Conservation (phyloP, 371 early-diverging fungal genomes). For the Smittium mucronatum region DNA sequence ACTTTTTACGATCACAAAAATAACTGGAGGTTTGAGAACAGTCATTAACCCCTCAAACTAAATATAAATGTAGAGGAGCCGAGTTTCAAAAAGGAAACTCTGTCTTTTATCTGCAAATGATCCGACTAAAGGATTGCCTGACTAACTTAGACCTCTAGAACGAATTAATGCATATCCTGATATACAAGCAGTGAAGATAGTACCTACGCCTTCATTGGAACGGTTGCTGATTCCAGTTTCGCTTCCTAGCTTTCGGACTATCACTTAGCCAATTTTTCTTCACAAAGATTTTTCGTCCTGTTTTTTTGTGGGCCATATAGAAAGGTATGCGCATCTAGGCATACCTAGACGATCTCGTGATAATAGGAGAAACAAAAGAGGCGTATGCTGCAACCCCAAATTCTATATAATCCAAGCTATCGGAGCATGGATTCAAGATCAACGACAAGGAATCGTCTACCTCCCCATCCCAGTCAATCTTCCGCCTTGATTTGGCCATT, state of each 20-base stretch:
- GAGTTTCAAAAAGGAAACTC: not conserved
- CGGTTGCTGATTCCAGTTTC: not conserved
- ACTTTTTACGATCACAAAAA: not conserved
- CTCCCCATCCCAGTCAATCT: not conserved
- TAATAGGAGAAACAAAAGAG: constrained; percentile 2
- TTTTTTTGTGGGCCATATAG: not conserved
- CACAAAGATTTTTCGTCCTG: not conserved
- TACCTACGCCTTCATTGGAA: not conserved
- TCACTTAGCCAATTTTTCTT: not conserved
- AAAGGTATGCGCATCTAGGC: not conserved
- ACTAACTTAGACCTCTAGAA: not conserved
- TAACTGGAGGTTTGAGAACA: not conserved
- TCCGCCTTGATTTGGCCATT: not conserved
- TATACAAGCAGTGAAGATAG: not conserved
- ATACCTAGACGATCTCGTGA: not conserved
- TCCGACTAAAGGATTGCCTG: not conserved
- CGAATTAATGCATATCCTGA: not conserved
- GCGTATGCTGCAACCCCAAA: not conserved
- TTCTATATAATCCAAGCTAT: not conserved
- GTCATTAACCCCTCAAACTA: not conserved
- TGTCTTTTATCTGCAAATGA: not conserved
- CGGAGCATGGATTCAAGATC: not conserved
- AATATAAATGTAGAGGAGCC: not conserved
- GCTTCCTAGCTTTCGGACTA: not conserved
- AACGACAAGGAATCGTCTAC: constrained; percentile 23